Evolutionary conservation across 495 filamentous ascomycete genomes (phyloP), one percentile per base, ranked within the genome.

Genomic region (Aspergillus incahuasiensis): DNA sequence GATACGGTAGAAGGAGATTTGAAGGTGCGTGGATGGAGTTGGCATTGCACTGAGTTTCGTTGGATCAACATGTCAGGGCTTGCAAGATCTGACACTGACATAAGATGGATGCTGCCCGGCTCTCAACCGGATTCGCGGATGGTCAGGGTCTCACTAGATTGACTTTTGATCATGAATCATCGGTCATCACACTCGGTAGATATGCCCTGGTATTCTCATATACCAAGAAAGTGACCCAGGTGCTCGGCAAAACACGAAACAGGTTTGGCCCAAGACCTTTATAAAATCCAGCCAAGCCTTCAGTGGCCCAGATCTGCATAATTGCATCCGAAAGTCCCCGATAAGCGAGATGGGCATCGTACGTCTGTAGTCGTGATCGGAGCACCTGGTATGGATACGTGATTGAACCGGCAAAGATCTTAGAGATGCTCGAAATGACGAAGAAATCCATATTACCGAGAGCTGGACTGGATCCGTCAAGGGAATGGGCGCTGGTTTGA

Each of bases 381-480:
- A 99, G 77, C 12, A 97, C 91, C 68, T 96, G 94, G 65, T 96
- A 91, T 9, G 94, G 94, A 64, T 97, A 99, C 15, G 92, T 97
- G 48, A 86, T 79, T 45, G 81, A 85, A 5, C 90, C 91, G 0
- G 94, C 94, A 56, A 94, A 84, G 20, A 95, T 71, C 71, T 99
- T 99, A 22, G 87, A 83, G n/a, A 86, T 68, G 18, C 86, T 89
- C 47, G 87, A 91, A 43, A 95, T 75, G 15, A 83, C 75, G 12
- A 97, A 70, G 55, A 84, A 90, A 54, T 95, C 92, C 57, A 86
- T 65, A 62, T 88, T 96, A 15, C 78, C 80, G 52, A 96, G 77
- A 35, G 71, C 67, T 25, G 45, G 64, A 28, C 54, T 62, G 28
- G 21, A 55, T 42, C 50, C 65, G 8, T 13, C 13, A 49, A 39